A percentile compares a stretch with the other conserved stretches of the same genome.
Evolutionary conservation across 106 monocot species (phyloP).

Genomic region (Vanilla planifolia): DNA sequence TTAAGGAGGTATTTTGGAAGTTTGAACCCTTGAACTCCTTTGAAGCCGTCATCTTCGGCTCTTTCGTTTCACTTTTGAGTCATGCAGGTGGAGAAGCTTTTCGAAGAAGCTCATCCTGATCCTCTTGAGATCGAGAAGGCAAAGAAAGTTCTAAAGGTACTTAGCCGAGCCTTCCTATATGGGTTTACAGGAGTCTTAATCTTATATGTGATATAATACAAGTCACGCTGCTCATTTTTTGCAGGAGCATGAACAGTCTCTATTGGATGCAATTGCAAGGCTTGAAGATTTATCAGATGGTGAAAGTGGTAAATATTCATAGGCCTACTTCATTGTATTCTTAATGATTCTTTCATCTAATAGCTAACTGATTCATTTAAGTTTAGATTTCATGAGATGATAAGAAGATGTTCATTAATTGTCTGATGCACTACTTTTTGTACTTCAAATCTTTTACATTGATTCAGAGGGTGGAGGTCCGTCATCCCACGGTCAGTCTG

Average conservation of each 20-base stretch:
- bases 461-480: no score
- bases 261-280: slow-evolving; percentile 46
- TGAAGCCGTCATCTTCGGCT: background rate
- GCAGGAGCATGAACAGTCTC: slow-evolving; percentile 53
- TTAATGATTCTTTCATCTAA: no score
- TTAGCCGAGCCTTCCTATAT: no score
- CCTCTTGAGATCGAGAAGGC: slow-evolving; percentile 41
- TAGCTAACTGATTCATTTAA: no score
- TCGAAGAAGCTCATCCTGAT: slow-evolving; percentile 35
- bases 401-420: no score
- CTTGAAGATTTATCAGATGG: slow-evolving; percentile 43
- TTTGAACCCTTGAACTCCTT: background rate
- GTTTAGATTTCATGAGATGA: no score
- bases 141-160: slow-evolving; percentile 42
- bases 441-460: no score
- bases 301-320: slow-evolving; percentile 15
- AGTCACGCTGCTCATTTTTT: background rate
- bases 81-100: slow-evolving; percentile 45
- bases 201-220: no score
- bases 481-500: no score
- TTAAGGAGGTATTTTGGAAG: slow-evolving; percentile 42
- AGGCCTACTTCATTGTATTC: no score
- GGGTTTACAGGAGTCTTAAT: no score
- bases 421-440: no score
- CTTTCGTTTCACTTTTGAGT: background rate